phyloP scores from a whole-genome alignment of 176 grass and related monocot genomes.

The Panicum miliaceum region DNA sequence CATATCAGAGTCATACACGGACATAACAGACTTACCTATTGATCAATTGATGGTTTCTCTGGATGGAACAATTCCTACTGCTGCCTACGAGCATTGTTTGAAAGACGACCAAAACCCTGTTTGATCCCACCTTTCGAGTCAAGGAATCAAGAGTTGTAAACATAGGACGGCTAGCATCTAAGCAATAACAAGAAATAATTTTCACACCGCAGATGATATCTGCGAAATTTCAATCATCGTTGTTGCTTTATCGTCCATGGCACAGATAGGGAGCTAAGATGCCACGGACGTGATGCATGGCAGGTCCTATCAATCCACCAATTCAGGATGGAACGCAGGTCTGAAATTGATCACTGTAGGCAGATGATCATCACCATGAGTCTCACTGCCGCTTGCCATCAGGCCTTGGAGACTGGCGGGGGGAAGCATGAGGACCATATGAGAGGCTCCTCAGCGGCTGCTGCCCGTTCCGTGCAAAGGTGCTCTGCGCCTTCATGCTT shows the following conservation, averaged over 20 bases:
- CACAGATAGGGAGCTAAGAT: neutral
- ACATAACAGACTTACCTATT: neutral
- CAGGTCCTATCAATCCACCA: neutral
- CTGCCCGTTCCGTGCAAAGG: slow-evolving; percentile 62
- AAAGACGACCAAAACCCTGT: slow-evolving; percentile 38
- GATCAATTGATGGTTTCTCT: slow-evolving; percentile 11
- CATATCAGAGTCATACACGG: neutral
- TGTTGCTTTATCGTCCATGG: neutral
- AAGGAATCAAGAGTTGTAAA: slow-evolving; percentile 36
- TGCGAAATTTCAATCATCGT: slow-evolving; percentile 12
- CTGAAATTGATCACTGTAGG: neutral
- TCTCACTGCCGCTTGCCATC: slow-evolving; percentile 56
- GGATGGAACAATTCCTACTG: slow-evolving; percentile 13
- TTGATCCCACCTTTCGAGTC: slow-evolving; percentile 21
- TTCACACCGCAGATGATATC: neutral
- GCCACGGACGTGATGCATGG: neutral
- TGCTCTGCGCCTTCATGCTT: slow-evolving; percentile 73
- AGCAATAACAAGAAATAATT: neutral
- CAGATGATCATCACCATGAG: slow-evolving; percentile 10
- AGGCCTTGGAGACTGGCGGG: slow-evolving; percentile 77
- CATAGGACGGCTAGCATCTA: slow-evolving; percentile 35
- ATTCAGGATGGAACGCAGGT: neutral
- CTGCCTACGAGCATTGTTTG: slow-evolving; percentile 34
- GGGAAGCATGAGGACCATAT: slow-evolving; percentile 76
- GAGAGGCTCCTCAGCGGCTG: slow-evolving; percentile 89